phyloP scores from a whole-genome alignment of 139 green algal genomes.

The Coelastrella sp. region DNA sequence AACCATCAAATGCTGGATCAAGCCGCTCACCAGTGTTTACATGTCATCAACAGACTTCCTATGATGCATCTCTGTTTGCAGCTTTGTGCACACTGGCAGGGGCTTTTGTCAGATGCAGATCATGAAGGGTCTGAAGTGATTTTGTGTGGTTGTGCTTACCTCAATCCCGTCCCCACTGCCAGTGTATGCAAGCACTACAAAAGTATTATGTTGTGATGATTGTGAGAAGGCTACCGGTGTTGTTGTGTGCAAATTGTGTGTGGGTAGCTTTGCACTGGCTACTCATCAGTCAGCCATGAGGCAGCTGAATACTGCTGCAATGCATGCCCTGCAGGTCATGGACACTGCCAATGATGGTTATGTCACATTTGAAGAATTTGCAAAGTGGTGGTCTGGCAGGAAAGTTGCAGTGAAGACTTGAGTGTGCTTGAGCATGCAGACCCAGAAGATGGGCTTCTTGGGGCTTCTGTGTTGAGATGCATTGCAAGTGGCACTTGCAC shows the following conservation, averaged over 20 bases:
- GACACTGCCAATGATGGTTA: slow-evolving; percentile 31
- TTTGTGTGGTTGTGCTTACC: too few relatives aligned
- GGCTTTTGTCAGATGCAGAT: too few relatives aligned
- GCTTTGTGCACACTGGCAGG: not conserved
- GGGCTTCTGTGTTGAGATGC: not conserved
- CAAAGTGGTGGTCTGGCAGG: slow-evolving; percentile 28
- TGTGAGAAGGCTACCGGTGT: too few relatives aligned
- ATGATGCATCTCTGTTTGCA: not conserved
- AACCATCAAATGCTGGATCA: too few relatives aligned
- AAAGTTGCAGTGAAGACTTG: not conserved
- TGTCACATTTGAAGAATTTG: slow-evolving; percentile 46
- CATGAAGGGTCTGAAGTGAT: too few relatives aligned
- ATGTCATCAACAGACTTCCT: not conserved
- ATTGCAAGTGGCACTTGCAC: too few relatives aligned
- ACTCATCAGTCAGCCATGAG: too few relatives aligned
- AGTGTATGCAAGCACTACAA: too few relatives aligned
- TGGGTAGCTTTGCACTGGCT: too few relatives aligned
- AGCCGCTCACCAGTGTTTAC: not conserved
- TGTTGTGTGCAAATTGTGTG: too few relatives aligned
- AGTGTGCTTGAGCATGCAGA: not conserved
- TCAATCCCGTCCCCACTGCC: too few relatives aligned
- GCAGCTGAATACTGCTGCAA: not conserved
- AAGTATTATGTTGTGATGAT: too few relatives aligned
- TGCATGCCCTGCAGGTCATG: slow-evolving; percentile 40
- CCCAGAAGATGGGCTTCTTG: not conserved